Evolutionary conservation across 73 alveolate species (phyloP), one percentile per base, ranked within the genome.

Genomic region (Halteria grandinella): DNA sequence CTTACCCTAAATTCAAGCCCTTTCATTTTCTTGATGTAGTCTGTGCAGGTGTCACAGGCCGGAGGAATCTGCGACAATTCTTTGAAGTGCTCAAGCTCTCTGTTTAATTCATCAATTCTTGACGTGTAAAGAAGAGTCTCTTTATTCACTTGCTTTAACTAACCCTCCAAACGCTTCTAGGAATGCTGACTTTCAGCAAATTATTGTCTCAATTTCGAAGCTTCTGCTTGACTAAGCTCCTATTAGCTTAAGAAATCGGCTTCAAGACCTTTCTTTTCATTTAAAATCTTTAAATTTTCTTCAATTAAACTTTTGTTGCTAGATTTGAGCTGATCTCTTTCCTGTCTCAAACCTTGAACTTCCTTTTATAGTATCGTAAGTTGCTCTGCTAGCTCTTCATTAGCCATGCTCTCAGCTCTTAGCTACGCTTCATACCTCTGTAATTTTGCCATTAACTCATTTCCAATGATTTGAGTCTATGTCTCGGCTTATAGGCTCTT

Each of bases 381-480:
- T 66, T 57, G 43, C 8, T 66, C 80, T 2, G 33, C 32, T 1
- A 66, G 36, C 28, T 66, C 80, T 66, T 66, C 80, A 66, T 66
- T 66, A 5, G 80, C 80, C 23, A 45, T 8, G 15, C 66, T 44
- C 29, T 66, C 80, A 5, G 80, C 43, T 66, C 47, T 44, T 1
- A 66, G 43, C 80, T 45, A 45, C 11, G 23, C 29, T 37, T 66
- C 80, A 41, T 44, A 66, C 37, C 47, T 66, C 23, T 47, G 21
- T n/a, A 44, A 3, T 28, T 66, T 66, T 45, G 39, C 7, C 7
- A 11, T 20, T 28, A 44, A 66, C 43, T 44, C 66, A n/a, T n/a
- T n/a, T n/a, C n/a, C n/a, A n/a, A n/a, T n/a, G n/a, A n/a, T n/a
- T n/a, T n/a, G n/a, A n/a, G n/a, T n/a, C n/a, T n/a, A n/a, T n/a